Evolutionary conservation across 2,329 filamentous ascomycete genomes (phyloP).

Genomic region (Fusarium sp.): DNA sequence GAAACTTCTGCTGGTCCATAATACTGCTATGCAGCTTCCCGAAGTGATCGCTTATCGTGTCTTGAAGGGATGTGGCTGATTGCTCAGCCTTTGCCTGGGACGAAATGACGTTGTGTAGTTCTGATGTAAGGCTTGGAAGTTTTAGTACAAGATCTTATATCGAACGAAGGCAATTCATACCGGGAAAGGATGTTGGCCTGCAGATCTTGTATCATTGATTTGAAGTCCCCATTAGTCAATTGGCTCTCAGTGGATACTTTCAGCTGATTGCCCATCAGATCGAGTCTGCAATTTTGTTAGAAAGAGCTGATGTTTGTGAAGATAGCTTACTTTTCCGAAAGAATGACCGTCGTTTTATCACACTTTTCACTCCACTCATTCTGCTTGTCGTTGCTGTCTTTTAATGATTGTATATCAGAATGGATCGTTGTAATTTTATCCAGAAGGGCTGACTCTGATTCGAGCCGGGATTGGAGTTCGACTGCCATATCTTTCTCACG

Average conservation of each 20-base stretch:
- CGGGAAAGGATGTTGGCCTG: constrained; percentile 37
- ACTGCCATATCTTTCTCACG: constrained; percentile 10
- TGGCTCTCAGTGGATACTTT: not conserved
- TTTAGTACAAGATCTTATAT: not conserved
- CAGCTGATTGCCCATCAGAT: constrained; percentile 25
- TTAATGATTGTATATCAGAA: constrained; percentile 40
- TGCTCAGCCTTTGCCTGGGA: constrained; percentile 25
- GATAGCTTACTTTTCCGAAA: constrained; percentile 42
- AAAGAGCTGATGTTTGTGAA: not conserved
- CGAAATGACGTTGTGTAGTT: constrained; percentile 28
- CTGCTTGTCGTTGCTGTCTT: constrained; percentile 17
- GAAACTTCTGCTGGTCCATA: constrained; percentile 2
- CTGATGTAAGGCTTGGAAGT: constrained; percentile 29
- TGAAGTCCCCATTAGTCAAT: constrained; percentile 2
- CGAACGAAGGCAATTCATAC: constrained; percentile 18
- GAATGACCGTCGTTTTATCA: constrained; percentile 2
- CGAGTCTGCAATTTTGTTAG: constrained; percentile 34
- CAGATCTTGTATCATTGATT: constrained; percentile 20
- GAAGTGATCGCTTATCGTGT: constrained; percentile 10
- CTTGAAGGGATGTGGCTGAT: constrained; percentile 15
- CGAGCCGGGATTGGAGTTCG: constrained; percentile 29
- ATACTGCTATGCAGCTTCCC: constrained; percentile 20
- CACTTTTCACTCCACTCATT: constrained; percentile 9
- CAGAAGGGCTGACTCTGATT: constrained; percentile 27
- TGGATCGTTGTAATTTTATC: constrained; percentile 29